A percentile compares a stretch with the other conserved stretches of the same genome.
These are phyloP conservation scores for Talaromyces thailandensis DNA, from an alignment of 495 filamentous ascomycete genomes.

Conservation along the genomic window DNA sequence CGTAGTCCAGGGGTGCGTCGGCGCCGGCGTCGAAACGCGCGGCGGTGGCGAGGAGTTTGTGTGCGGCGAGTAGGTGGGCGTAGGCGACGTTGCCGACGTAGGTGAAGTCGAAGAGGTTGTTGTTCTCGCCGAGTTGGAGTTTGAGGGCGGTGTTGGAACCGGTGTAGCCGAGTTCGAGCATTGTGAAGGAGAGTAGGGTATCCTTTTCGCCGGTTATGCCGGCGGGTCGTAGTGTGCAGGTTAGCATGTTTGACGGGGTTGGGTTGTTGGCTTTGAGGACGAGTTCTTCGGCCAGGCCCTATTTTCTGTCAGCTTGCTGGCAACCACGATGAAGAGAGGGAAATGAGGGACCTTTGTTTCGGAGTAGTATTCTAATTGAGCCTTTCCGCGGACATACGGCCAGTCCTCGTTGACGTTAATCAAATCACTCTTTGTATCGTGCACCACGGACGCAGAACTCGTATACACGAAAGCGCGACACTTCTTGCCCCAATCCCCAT, in stretches of 20 bases:
- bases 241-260: conserved; percentile 55
- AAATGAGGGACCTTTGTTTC: conserved; percentile 61
- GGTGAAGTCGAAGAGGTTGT: conserved; percentile 60
- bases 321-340: background rate
- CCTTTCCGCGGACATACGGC: conserved; percentile 60
- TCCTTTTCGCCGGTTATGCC: conserved; percentile 92
- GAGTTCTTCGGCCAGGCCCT: conserved; percentile 80
- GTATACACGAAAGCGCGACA: conserved; percentile 96
- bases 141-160: conserved; percentile 52
- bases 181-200: conserved; percentile 55
- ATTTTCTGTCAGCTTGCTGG: background rate
- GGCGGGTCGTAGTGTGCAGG: conserved; percentile 72
- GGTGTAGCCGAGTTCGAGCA: conserved; percentile 32
- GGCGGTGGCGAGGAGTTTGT: conserved; percentile 56
- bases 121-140: conserved; percentile 81
- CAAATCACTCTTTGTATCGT: conserved; percentile 70
- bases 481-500: conserved; percentile 44
- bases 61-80: conserved; percentile 44
- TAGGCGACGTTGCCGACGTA: conserved; percentile 46
- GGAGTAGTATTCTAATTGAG: conserved; percentile 84
- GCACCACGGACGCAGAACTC: conserved; percentile 79
- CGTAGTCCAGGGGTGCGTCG: conserved; percentile 56
- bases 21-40: conserved; percentile 41
- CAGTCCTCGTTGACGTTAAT: conserved; percentile 86
- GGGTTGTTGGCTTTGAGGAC: conserved; percentile 80